A percentile compares a stretch with the other conserved stretches of the same genome.
Evolutionary conservation across 768 basidiomycete genomes (phyloP).

Genomic region (Phylloporus sp.): DNA sequence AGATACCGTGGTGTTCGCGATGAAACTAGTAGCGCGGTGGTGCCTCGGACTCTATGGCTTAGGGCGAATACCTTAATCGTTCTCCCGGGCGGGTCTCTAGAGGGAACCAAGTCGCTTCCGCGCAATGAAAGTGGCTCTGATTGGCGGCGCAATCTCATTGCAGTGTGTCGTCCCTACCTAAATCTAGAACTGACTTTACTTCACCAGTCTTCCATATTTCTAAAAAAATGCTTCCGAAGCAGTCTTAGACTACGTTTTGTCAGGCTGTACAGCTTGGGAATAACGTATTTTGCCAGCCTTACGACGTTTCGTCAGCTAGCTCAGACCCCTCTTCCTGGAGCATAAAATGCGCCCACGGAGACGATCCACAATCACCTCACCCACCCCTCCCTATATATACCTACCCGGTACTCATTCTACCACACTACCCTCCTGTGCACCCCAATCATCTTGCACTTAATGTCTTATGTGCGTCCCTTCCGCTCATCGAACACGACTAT

Average conservation of each 20-base stretch:
- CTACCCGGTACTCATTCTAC: neutral
- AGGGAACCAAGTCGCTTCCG: constrained; percentile 13
- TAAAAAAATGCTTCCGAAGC: constrained; percentile 31
- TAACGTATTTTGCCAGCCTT: constrained; percentile 30
- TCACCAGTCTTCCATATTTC: constrained; percentile 19
- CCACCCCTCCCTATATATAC: constrained; percentile 9
- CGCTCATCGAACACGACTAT: neutral
- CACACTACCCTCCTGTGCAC: constrained; percentile 2
- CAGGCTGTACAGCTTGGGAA: constrained; percentile 34
- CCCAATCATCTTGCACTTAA: constrained; percentile 6
- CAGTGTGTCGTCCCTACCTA: constrained; percentile 21
- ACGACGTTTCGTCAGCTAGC: constrained; percentile 26
- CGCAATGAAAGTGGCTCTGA: constrained; percentile 19
- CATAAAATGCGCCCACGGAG: constrained; percentile 29
- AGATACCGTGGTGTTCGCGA: constrained; percentile 10
- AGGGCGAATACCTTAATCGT: constrained; percentile 3
- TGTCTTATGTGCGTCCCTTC: constrained; percentile 23
- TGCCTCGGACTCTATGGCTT: neutral
- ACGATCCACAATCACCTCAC: constrained; percentile 3
- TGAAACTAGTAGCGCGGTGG: neutral
- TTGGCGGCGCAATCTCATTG: constrained; percentile 14
- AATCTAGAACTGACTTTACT: constrained; percentile 25
- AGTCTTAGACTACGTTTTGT: constrained; percentile 17
- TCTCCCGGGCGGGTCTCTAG: constrained; percentile 11
- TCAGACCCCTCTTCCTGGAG: constrained; percentile 19